A percentile compares a stretch with the other conserved stretches of the same genome.
Evolutionary conservation across 2,329 filamentous ascomycete genomes (phyloP).

Genomic region (Pseudogymnoascus sp.): DNA sequence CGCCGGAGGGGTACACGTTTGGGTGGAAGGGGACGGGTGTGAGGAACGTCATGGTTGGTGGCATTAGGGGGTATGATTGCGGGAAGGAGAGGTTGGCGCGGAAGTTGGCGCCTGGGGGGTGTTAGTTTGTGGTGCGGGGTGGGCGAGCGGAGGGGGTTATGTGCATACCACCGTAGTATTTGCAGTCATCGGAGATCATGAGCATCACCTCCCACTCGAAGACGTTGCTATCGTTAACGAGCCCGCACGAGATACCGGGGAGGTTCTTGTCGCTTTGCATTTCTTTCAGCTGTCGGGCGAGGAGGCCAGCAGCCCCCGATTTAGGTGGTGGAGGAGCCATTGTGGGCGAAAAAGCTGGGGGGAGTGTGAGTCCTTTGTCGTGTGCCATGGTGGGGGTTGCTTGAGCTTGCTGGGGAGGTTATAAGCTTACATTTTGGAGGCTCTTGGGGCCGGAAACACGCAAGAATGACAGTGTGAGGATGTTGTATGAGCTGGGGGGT

Average conservation of each 20-base stretch:
- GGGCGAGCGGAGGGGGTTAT: background rate
- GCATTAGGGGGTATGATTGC: conserved; percentile 73
- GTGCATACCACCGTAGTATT: conserved; percentile 75
- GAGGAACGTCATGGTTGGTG: conserved; percentile 82
- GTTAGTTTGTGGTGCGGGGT: background rate
- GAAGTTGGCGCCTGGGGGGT: conserved; percentile 73
- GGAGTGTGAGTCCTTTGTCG: background rate
- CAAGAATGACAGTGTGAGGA: background rate
- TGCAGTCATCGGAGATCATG: conserved; percentile 92
- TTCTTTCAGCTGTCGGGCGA: conserved; percentile 81
- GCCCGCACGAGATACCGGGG: conserved; percentile 85
- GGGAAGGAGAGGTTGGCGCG: conserved; percentile 79
- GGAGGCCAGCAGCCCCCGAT: conserved; percentile 54
- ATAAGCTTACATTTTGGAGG: background rate
- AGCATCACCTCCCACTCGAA: conserved; percentile 99
- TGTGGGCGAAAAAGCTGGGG: background rate
- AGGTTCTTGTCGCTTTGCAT: conserved; percentile 90
- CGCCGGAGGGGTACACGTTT: conserved; percentile 81
- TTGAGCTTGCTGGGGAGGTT: background rate
- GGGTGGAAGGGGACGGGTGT: conserved; percentile 82
- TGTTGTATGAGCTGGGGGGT: background rate
- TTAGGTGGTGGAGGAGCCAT: conserved; percentile 11
- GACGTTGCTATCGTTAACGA: conserved; percentile 76
- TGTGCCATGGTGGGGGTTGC: background rate
- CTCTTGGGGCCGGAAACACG: background rate